Evolutionary conservation across 2,329 filamentous ascomycete genomes (phyloP).

Genomic region (Nannizziopsis arthrosporioides): DNA sequence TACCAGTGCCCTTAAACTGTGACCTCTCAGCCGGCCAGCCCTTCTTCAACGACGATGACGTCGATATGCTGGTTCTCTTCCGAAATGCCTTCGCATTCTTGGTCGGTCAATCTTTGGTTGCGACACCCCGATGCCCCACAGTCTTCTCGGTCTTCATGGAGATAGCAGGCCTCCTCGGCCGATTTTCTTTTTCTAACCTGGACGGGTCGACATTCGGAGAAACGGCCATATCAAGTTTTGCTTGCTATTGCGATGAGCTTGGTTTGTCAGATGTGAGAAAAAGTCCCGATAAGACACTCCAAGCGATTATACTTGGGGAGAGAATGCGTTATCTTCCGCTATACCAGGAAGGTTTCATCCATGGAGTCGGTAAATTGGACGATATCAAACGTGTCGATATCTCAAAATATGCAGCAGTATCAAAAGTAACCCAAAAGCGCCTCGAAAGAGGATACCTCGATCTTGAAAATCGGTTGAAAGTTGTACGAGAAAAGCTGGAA

Average conservation of each 20-base stretch:
- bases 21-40: slow-evolving; percentile 33
- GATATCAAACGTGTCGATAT: slow-evolving; percentile 58
- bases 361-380: slow-evolving; percentile 74
- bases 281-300: slow-evolving; percentile 78
- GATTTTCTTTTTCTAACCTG: slow-evolving; percentile 50
- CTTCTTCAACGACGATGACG: slow-evolving; percentile 36
- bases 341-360: slow-evolving; percentile 85
- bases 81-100: slow-evolving; percentile 55
- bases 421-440: slow-evolving; percentile 59
- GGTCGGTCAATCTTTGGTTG: slow-evolving; percentile 49
- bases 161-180: slow-evolving; percentile 45
- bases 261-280: slow-evolving; percentile 65
- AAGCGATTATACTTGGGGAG: slow-evolving; percentile 81
- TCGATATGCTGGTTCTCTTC: slow-evolving; percentile 47
- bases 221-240: slow-evolving; percentile 41
- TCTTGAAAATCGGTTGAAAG: slow-evolving; percentile 58
- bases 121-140: slow-evolving; percentile 43
- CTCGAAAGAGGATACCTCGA: slow-evolving; percentile 74
- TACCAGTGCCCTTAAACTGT: slow-evolving; percentile 46
- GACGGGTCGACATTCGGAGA: slow-evolving; percentile 55
- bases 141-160: slow-evolving; percentile 52
- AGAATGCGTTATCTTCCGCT: slow-evolving; percentile 68
- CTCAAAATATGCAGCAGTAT: slow-evolving; percentile 59
- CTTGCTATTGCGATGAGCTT: slow-evolving; percentile 61
- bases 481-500: slow-evolving; percentile 60